Evolutionary conservation across 306 rosid species (phyloP).

Genomic region (Styphnolobium japonicum): DNA sequence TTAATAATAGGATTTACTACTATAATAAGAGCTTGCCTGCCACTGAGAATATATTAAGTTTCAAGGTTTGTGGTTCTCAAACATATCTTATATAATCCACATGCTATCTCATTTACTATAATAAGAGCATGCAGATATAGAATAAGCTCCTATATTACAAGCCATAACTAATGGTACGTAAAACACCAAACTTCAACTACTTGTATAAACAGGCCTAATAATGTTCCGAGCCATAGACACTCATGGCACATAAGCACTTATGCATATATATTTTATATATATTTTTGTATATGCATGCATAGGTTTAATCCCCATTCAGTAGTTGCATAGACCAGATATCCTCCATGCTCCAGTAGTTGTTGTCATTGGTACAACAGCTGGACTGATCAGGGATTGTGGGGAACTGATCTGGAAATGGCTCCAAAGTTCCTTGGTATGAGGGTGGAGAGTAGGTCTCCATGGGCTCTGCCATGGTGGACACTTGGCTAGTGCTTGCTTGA

Average conservation of each 20-base stretch:
- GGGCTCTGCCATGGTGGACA: constrained; percentile 33
- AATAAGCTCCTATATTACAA: constrained; percentile 39
- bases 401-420: constrained; percentile 36
- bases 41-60: constrained; percentile 22
- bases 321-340: constrained; percentile 94
- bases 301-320: constrained; percentile 50
- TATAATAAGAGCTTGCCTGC: constrained; percentile 21
- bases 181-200: constrained; percentile 26
- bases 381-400: constrained; percentile 32
- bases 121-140: constrained; percentile 5
- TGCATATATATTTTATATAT: neutral
- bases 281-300: neutral
- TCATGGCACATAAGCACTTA: constrained; percentile 26
- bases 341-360: constrained; percentile 84
- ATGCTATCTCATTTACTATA: constrained; percentile 18
- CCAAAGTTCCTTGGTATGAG: constrained; percentile 32
- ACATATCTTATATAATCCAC: constrained; percentile 26
- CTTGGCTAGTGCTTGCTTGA: constrained; percentile 51
- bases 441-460: constrained; percentile 49
- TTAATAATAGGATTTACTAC: constrained; percentile 28
- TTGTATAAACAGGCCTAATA: constrained; percentile 37
- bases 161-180: constrained; percentile 24
- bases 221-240: constrained; percentile 3
- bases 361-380: constrained; percentile 36
- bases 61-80: constrained; percentile 30